Evolutionary conservation across 2,329 filamentous ascomycete genomes (phyloP).

Genomic region (Epichloe uncinata): DNA sequence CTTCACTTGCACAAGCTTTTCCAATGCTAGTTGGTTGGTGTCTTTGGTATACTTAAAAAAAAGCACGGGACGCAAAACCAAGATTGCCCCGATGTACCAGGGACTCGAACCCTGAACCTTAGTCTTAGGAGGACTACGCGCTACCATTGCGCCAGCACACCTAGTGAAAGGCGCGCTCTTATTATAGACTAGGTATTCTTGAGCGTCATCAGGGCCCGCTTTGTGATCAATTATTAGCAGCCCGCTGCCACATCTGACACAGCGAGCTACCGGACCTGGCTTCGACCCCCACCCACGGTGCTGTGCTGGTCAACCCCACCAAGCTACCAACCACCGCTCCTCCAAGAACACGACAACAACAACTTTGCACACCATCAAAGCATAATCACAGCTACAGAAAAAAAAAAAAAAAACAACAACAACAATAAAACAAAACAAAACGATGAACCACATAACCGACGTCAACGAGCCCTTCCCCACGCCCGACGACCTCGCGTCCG

Average conservation of each 20-base stretch:
- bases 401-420: neutral
- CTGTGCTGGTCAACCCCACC: too few relatives aligned
- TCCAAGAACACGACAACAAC: too few relatives aligned
- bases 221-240: too few relatives aligned
- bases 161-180: neutral
- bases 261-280: too few relatives aligned
- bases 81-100: neutral
- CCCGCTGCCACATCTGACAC: too few relatives aligned
- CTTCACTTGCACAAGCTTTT: too few relatives aligned
- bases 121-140: slow-evolving; percentile 6
- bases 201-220: neutral
- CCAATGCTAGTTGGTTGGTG: too few relatives aligned
- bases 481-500: slow-evolving; percentile 33
- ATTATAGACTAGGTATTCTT: neutral
- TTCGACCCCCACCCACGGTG: too few relatives aligned
- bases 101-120: slow-evolving; percentile 5
- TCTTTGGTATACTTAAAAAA: neutral
- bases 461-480: slow-evolving; percentile 42
- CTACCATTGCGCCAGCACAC: slow-evolving; percentile 6
- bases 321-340: too few relatives aligned
- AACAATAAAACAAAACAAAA: neutral
- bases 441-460: slow-evolving; percentile 28
- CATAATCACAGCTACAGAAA: too few relatives aligned
- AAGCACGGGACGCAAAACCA: neutral
- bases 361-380: too few relatives aligned